These are phyloP conservation scores for Sugiyamaella mastotermitis DNA, from an alignment of 805 yeast species.

Conservation along the genomic window DNA sequence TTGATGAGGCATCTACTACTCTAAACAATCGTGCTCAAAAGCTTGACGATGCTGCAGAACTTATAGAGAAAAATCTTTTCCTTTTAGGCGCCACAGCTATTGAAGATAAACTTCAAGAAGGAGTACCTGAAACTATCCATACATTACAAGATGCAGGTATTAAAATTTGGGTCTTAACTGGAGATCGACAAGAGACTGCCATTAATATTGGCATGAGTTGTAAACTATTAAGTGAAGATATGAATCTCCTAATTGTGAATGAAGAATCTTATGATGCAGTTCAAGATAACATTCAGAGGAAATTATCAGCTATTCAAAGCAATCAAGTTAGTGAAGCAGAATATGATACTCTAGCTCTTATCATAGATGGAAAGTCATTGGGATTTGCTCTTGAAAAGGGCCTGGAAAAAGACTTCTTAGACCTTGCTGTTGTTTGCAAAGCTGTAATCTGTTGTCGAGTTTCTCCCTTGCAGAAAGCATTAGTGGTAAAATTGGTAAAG, in stretches of 20 bases:
- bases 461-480: conserved; percentile 93
- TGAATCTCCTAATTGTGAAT: conserved; percentile 85
- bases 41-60: conserved; percentile 83
- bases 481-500: conserved; percentile 92
- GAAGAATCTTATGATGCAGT: conserved; percentile 82
- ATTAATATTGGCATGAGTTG: conserved; percentile 98
- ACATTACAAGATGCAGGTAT: conserved; percentile 95
- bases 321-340: conserved; percentile 40
- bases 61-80: conserved; percentile 73
- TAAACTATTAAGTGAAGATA: conserved; percentile 86
- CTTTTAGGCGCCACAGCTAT: conserved; percentile 96
- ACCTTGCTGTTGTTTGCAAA: conserved; percentile 78
- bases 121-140: conserved; percentile 96
- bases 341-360: conserved; percentile 72
- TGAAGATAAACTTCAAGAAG: conserved; percentile 96
- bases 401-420: conserved; percentile 69
- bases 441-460: conserved; percentile 98
- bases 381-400: conserved; percentile 79
- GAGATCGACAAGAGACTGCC: conserved; percentile 98
- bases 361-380: conserved; percentile 91
- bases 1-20: conserved; percentile 77
- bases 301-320: conserved; percentile 63
- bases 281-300: conserved; percentile 60
- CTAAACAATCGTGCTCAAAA: conserved; percentile 66
- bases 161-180: conserved; percentile 95